Percentiles rank a stretch among this genome's conserved stretches.
Evolutionary conservation across 2,329 filamentous ascomycete genomes (phyloP).

Genomic region (Aspergillus sp.): DNA sequence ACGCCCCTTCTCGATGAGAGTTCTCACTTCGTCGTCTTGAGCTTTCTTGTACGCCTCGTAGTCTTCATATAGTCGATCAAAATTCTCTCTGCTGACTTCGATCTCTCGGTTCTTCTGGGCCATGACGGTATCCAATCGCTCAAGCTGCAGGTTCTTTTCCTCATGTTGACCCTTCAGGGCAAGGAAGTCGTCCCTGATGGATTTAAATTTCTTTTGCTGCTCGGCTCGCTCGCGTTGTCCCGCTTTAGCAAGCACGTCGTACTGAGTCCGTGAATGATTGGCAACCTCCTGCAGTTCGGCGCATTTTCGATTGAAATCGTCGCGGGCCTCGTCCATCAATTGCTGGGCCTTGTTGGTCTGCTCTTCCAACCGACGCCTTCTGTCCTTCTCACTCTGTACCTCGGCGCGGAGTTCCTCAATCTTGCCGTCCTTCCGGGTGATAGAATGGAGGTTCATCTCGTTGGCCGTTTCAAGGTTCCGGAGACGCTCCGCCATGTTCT

Average conservation of each 20-base stretch:
- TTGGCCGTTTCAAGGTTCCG: conserved; percentile 48
- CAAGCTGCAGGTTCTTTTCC: conserved; percentile 36
- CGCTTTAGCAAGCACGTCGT: conserved; percentile 43
- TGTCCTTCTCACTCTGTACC: conserved; percentile 42
- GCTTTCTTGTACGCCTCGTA: conserved; percentile 45
- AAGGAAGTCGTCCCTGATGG: conserved; percentile 35
- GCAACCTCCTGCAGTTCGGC: conserved; percentile 41
- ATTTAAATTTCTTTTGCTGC: conserved; percentile 38
- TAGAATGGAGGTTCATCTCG: conserved; percentile 47
- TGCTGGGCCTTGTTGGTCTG: conserved; percentile 38
- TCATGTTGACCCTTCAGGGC: conserved; percentile 36
- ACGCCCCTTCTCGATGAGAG: conserved; percentile 30
- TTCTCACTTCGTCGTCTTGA: conserved; percentile 41
- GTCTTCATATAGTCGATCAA: conserved; percentile 38
- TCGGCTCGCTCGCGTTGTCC: conserved; percentile 43
- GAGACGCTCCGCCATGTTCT: conserved; percentile 47
- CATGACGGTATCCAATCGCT: conserved; percentile 45
- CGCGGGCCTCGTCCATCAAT: conserved; percentile 40
- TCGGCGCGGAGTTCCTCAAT: conserved; percentile 47
- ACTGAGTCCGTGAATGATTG: conserved; percentile 41
- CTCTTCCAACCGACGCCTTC: conserved; percentile 41
- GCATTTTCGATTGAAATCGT: conserved; percentile 40
- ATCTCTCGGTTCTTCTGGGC: conserved; percentile 48
- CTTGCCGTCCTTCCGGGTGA: conserved; percentile 48
- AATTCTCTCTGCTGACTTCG: conserved; percentile 38